Base-by-base conservation (phyloP, 805 yeast species). In the Saturnispora quitensis region DNA sequence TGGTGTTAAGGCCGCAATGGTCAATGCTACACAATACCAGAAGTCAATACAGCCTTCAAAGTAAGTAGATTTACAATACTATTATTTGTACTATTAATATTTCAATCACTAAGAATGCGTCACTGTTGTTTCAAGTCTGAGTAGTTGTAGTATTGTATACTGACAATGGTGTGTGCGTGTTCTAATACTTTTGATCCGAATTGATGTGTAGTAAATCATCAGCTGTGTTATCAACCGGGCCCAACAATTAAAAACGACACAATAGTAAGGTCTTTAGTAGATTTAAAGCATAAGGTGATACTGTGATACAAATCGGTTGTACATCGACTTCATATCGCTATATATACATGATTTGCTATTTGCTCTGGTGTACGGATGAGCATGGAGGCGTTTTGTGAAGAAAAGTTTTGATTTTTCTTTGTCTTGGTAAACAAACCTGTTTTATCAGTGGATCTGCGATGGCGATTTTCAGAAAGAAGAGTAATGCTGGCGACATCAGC, bases 391-490 rank as follows among this genome's bases (percentile, higher is more conserved):
- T 38, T 38, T 20, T 13, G 25, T 17, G 20, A 20, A 38, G 24
- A 18, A 38, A 38, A 38, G 17, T 6, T 18, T 18, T 18, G 12
- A 18, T 25, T 20, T n/a, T 18, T 18, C 8, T n/a, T 24, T 43
- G 22, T 8, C 12, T 20, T 33, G 28, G 36, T 33, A 28, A 44
- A 44, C 47, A n/a, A 27, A 27, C 12, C 47, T 24, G 28, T 42
- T 24, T 24, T 42, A 24, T 25, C 15, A 31, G 34, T 31, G 13
- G 34, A 31, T 31, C 34, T 31, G 34, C n/a, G 15, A 76, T 77
- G 78, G 78, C 75, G 57, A 64, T 74, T 53, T 76, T 71, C 60
- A 71, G 71, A 58, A 65, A 56, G 48, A 70, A 65, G 45, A 62
- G 58, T 42, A 58, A 59, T 5, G 61, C 63, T 45, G 55, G 44